Conservation (phyloP, 176 grass and related monocot genomes). For the Zoysia pacifica region DNA sequence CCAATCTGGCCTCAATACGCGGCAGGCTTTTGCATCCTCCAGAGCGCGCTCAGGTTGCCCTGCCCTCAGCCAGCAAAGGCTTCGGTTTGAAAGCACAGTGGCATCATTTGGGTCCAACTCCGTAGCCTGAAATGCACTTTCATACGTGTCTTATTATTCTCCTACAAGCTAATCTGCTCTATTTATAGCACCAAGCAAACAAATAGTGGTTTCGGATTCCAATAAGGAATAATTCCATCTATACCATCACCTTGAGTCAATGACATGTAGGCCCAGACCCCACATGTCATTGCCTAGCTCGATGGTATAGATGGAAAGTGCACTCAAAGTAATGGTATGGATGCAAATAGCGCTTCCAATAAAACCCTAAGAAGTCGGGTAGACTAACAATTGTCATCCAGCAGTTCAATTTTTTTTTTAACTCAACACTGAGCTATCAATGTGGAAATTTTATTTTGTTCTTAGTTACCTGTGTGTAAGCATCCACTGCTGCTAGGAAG, state of each 20-base stretch:
- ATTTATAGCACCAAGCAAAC: neutral
- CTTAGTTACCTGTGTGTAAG: conserved; percentile 77
- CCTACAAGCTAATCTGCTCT: neutral
- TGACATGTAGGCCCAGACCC: too few relatives aligned
- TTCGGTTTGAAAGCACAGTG: conserved; percentile 75
- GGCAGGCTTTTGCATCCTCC: conserved; percentile 71
- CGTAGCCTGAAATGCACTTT: conserved; percentile 59
- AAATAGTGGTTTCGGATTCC: neutral
- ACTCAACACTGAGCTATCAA: neutral
- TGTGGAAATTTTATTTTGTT: neutral
- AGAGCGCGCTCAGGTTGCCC: conserved; percentile 74
- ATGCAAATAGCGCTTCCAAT: too few relatives aligned
- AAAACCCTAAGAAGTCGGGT: neutral
- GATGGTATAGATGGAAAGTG: too few relatives aligned
- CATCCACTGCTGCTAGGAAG: conserved; percentile 75
- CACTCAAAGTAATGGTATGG: too few relatives aligned
- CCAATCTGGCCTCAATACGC: conserved; percentile 76
- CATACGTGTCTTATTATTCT: neutral
- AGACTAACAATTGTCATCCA: neutral
- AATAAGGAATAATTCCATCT: too few relatives aligned
- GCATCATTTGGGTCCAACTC: conserved; percentile 78
- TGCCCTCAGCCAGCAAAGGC: conserved; percentile 78
- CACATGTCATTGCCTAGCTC: too few relatives aligned
- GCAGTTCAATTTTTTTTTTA: neutral
- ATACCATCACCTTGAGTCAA: too few relatives aligned